Evolutionary conservation across 345 rosid genomes (phyloP), one percentile per base, ranked within the genome.

Genomic region (Trapa bicornis): DNA sequence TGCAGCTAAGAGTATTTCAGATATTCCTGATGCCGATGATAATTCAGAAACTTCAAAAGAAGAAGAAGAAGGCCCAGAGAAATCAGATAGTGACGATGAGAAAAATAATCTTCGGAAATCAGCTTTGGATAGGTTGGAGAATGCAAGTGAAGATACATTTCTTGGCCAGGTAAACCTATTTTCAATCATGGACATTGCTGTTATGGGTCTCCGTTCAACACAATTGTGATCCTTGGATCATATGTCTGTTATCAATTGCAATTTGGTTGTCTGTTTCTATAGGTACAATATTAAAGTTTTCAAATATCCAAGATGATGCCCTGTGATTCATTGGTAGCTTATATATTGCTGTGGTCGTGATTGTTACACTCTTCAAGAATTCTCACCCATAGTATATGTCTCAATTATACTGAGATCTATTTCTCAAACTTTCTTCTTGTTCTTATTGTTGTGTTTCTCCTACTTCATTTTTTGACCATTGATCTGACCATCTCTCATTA

Each of bases 1-100:
- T 73, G 96, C 99, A 9, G 96, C 96, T 1, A 91, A 87, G 83
- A 85, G 84, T 77, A 64, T 94, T 76, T 74, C 87, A 2, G 96
- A 91, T n/a, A 47, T 84, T 65, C 85, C 80, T 70, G 74, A 65
- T 17, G 78, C 14, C 38, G 79, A 72, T 52, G 88, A 86, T 70
- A 92, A 82, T 43, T 78, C 84, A 1, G 96, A 83, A 79, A 74
- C 87, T 69, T 75, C 87, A 48, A 84, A 81, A 76, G 89, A 70
- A 68, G 86, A 70, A 68, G 86, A 81, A 72, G 84, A 76, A 60
- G 87, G 75, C 73, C 70, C 68, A 61, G 80, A 78, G 61, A 81
- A 75, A 48, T 52, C 82, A 74, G 74, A 76, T 58, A 71, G 67
- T 63, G 89, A 84, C 66, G 85, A 80, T 79, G 99, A 86, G 78